These are phyloP conservation scores for Saturnispora galanensis DNA, from an alignment of 805 yeast species.

Conservation along the genomic window DNA sequence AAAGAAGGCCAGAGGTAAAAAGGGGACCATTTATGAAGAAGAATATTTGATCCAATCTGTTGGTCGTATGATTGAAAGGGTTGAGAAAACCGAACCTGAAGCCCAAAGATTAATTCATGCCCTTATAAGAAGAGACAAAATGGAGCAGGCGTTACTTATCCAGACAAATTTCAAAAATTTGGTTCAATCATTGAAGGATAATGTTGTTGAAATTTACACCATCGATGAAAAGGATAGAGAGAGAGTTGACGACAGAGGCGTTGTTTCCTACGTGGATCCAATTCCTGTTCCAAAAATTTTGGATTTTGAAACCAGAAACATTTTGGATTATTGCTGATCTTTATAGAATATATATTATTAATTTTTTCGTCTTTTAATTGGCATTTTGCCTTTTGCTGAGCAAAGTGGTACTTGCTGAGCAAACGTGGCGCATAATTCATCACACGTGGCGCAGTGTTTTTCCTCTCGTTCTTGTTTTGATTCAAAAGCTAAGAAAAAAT, in stretches of 20 bases:
- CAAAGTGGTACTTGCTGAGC: background rate
- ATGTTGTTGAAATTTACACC: constrained; percentile 65
- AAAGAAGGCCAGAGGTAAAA: constrained; percentile 92
- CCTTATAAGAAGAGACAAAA: constrained; percentile 58
- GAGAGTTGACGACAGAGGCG: constrained; percentile 82
- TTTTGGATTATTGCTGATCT: constrained; percentile 43
- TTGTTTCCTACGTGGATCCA: constrained; percentile 65
- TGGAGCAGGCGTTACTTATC: constrained; percentile 73
- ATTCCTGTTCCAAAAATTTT: constrained; percentile 60
- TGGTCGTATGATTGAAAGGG: constrained; percentile 78
- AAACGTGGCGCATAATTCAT: background rate
- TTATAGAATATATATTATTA: background rate
- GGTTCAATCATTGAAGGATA: constrained; percentile 42
- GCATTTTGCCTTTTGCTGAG: background rate
- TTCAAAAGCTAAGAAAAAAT: constrained; percentile 1
- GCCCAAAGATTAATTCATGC: constrained; percentile 67
- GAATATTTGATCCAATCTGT: constrained; percentile 84
- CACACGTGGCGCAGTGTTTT: too few relatives aligned
- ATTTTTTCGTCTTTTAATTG: too few relatives aligned
- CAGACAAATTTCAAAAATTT: constrained; percentile 60
- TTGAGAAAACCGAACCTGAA: constrained; percentile 65
- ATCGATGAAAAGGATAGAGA: constrained; percentile 82
- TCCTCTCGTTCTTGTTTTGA: too few relatives aligned
- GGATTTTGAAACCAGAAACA: constrained; percentile 48
- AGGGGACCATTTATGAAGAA: constrained; percentile 95